phyloP scores from a whole-genome alignment of 192 early-diverging fungal species.

The Coemansia sp. region DNA sequence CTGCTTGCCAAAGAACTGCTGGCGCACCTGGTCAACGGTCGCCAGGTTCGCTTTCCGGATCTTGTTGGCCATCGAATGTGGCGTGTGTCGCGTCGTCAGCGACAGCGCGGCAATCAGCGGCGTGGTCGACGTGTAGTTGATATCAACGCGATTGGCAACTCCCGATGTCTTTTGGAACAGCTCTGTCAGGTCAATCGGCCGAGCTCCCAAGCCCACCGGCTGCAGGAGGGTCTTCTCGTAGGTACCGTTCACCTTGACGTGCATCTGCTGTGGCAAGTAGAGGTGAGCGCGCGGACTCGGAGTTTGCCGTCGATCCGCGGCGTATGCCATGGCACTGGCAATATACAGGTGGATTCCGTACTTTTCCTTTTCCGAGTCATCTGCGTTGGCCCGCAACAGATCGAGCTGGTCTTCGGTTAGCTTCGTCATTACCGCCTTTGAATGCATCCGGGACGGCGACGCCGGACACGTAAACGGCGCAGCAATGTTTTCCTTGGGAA shows the following conservation, averaged over 20 bases:
- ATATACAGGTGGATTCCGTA: constrained; percentile 19
- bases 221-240: background rate
- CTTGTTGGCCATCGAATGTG: constrained; percentile 16
- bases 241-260: constrained; percentile 2
- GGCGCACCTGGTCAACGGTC: constrained; percentile 26
- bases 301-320: background rate
- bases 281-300: background rate
- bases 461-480: background rate
- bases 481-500: background rate
- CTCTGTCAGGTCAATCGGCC: constrained; percentile 22
- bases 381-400: background rate
- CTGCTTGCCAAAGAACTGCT: constrained; percentile 24
- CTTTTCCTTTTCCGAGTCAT: background rate
- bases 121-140: constrained; percentile 14
- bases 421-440: background rate
- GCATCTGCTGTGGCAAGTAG: background rate
- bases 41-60: constrained; percentile 16
- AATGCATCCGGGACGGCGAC: background rate
- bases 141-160: constrained; percentile 11
- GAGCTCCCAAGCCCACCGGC: background rate
- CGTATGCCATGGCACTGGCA: background rate
- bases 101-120: constrained; percentile 15
- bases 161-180: constrained; percentile 8
- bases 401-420: constrained; percentile 10
- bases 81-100: constrained; percentile 22